phyloP scores from a whole-genome alignment of 169 alveolate species.

The Amoebophrya sp. region DNA sequence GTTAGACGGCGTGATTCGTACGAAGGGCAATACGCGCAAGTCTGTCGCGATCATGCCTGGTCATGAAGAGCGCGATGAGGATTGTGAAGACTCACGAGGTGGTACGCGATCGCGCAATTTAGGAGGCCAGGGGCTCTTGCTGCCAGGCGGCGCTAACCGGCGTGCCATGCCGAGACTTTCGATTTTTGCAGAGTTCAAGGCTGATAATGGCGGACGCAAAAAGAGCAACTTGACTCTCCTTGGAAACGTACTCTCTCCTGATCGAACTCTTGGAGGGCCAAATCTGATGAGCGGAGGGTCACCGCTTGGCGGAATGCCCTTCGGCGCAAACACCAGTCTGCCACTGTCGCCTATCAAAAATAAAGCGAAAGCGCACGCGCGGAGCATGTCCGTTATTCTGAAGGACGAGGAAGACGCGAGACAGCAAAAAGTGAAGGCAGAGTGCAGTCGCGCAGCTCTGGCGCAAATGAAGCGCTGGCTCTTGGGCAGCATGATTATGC shows the following conservation, averaged over 20 bases:
- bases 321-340: background rate
- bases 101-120: background rate
- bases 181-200: slow-evolving; percentile 17
- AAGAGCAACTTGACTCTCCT: background rate
- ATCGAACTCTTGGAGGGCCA: no score
- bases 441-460: slow-evolving; percentile 12
- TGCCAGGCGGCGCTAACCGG: background rate
- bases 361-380: background rate
- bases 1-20: background rate
- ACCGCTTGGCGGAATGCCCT: background rate
- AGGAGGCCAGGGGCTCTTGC: background rate
- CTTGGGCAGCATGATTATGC: background rate
- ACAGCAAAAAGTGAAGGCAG: background rate
- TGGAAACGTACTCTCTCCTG: no score
- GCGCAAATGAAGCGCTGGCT: slow-evolving; percentile 4
- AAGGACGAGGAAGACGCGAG: slow-evolving; percentile 26
- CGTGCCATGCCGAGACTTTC: background rate
- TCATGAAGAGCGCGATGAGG: background rate
- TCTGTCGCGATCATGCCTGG: slow-evolving; percentile 16
- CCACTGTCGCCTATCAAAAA: background rate
- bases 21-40: background rate
- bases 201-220: background rate
- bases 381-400: background rate
- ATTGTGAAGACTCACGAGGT: background rate
- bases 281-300: background rate